Evolutionary conservation across 805 yeast genomes (phyloP), one percentile per base, ranked within the genome.

Genomic region (Myxozyma lipomycoides): DNA sequence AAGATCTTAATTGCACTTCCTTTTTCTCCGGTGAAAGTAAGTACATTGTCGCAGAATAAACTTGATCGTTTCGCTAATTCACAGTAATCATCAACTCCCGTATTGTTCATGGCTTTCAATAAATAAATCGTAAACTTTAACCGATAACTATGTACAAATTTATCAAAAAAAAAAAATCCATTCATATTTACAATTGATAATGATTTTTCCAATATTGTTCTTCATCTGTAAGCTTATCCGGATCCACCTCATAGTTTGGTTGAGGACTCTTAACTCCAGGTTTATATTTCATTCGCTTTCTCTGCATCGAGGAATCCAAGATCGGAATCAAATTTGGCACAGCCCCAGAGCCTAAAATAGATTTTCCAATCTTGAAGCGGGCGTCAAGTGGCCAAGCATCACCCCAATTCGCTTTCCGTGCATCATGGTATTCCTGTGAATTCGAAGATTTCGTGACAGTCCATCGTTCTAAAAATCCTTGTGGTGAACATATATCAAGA

Each of bases 391-490:
- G 83, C 98, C 98, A 93, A 46, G 83, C 68, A 65, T 93, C 98
- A 21, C 96, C 96, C 63, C 78, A 78, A n/a, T 67, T 68, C 0
- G 87, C 79, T 66, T 93, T 91, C 48, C 97, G 75, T 0, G 96
- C 96, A 70, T 93, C 98, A 63, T 86, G 95, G 60, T 87, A 93
- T 1, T 73, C 79, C 25, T 59, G 61, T n/a, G 45, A 32, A 55
- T 80, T 79, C 4, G 87, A 85, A 18, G 95, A 81, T 64, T 83
- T 85, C 0, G 97, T 84, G 1, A 93, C 78, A 15, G 82, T 82
- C 96, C 97, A 89, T 52, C 82, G 81, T 68, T 91, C 97, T 39
- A 91, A 68, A 42, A 77, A 76, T 1, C 96, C 96, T 12, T 83
- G 75, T 0, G 90, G 78, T 0, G 87, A 80, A 72, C 96, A 88